Conservation (phyloP, 805 yeast species). For the Zygosaccharomyces pseudorouxii region DNA sequence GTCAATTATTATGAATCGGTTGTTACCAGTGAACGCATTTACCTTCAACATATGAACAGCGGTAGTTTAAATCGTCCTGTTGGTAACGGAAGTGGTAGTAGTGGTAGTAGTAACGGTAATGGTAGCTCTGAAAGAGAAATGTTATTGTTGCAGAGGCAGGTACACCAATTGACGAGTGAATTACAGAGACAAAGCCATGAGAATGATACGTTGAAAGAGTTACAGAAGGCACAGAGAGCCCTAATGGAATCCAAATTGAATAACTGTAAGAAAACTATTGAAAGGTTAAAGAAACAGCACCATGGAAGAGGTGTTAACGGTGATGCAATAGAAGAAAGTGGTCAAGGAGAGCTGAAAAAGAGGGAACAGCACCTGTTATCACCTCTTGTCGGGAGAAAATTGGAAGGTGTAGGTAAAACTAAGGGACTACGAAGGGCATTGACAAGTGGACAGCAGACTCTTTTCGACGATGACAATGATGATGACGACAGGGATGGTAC, state of each 20-base stretch:
- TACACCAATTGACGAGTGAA: constrained; percentile 34
- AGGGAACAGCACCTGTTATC: constrained; percentile 24
- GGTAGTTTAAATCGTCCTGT: background rate
- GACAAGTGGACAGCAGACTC: constrained; percentile 24
- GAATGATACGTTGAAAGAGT: constrained; percentile 30
- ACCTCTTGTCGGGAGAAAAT: constrained; percentile 19
- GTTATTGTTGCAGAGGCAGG: constrained; percentile 34
- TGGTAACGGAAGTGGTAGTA: background rate
- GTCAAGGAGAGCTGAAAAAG: constrained; percentile 4
- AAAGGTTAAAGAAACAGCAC: constrained; percentile 21
- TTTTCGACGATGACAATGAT: constrained; percentile 17
- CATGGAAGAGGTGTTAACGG: constrained; percentile 4
- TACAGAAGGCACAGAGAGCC: constrained; percentile 35
- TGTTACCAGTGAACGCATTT: constrained; percentile 27
- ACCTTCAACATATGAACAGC: constrained; percentile 11
- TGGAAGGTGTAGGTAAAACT: constrained; percentile 13
- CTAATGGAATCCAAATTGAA: constrained; percentile 36
- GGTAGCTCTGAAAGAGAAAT: constrained; percentile 28
- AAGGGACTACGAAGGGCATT: constrained; percentile 24
- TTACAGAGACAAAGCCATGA: constrained; percentile 30
- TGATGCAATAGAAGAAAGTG: background rate
- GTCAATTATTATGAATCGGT: constrained; percentile 31
- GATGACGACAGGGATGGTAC: constrained; percentile 10
- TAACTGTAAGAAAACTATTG: constrained; percentile 33
- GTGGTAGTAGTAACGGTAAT: background rate